Conservation (phyloP, 1,139 yeast genomes). For the Suhomyces yuchorum region DNA sequence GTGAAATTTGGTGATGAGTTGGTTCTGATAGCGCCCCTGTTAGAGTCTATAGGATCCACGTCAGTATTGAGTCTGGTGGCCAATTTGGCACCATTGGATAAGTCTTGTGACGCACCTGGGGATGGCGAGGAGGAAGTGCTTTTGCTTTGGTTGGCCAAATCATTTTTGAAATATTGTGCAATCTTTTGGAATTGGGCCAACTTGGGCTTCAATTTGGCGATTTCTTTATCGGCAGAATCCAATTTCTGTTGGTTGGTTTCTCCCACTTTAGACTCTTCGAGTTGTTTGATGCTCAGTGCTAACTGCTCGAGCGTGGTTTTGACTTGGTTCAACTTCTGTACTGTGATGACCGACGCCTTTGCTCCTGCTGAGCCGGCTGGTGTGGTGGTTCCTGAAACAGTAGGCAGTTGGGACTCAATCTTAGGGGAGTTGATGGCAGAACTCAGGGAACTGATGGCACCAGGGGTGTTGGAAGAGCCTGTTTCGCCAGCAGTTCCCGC, state of each 20-base stretch:
- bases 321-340: slow-evolving; percentile 46
- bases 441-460: slow-evolving; percentile 22
- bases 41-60: not conserved
- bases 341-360: slow-evolving; percentile 33
- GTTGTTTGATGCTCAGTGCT: slow-evolving; percentile 37
- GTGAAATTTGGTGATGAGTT: slow-evolving; percentile 7
- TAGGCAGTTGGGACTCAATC: slow-evolving; percentile 10
- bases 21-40: slow-evolving; percentile 1
- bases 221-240: slow-evolving; percentile 36
- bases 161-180: slow-evolving; percentile 41
- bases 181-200: slow-evolving; percentile 41
- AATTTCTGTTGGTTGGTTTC: slow-evolving; percentile 31
- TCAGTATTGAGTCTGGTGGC: slow-evolving; percentile 1
- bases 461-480: slow-evolving; percentile 24
- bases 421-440: slow-evolving; percentile 11
- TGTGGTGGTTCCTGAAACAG: slow-evolving; percentile 1
- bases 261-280: slow-evolving; percentile 30
- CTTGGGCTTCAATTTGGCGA: slow-evolving; percentile 38
- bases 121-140: slow-evolving; percentile 5
- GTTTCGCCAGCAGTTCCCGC: slow-evolving; percentile 10
- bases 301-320: slow-evolving; percentile 41
- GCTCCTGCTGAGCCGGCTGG: not conserved
- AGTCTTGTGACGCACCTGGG: slow-evolving; percentile 14
- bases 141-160: slow-evolving; percentile 33
- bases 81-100: not conserved